These are phyloP conservation scores for Pseudogymnoascus verrucosus DNA, from an alignment of 2,329 filamentous ascomycete species.

Conservation along the genomic window DNA sequence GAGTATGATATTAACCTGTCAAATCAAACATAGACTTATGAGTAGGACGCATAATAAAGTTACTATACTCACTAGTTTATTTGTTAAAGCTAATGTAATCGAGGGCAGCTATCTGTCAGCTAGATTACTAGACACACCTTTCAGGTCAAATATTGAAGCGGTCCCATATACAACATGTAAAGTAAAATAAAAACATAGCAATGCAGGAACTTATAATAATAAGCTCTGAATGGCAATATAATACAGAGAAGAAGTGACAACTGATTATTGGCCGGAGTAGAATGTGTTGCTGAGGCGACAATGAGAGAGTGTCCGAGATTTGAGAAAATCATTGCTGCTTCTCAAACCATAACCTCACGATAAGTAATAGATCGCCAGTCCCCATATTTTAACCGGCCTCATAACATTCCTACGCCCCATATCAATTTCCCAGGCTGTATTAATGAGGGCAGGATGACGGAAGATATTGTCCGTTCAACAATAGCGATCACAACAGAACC, in stretches of 20 bases:
- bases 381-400: neutral
- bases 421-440: neutral
- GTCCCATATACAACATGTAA: no score
- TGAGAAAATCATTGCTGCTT: neutral
- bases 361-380: neutral
- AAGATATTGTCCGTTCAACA: neutral
- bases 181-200: no score
- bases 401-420: neutral
- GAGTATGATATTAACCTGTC: neutral
- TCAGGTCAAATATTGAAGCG: no score
- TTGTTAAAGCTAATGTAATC: no score
- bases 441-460: neutral
- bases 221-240: no score
- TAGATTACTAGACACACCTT: no score
- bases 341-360: neutral
- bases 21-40: neutral
- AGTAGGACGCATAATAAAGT: neutral
- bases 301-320: neutral
- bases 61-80: neutral
- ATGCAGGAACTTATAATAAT: no score
- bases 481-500: slow-evolving; percentile 2
- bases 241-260: no score
- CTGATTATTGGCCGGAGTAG: no score
- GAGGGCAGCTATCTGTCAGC: no score
- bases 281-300: no score